These are phyloP conservation scores for Tolypocladium tundrense DNA, from an alignment of 2,329 filamentous ascomycete species.

Conservation along the genomic window DNA sequence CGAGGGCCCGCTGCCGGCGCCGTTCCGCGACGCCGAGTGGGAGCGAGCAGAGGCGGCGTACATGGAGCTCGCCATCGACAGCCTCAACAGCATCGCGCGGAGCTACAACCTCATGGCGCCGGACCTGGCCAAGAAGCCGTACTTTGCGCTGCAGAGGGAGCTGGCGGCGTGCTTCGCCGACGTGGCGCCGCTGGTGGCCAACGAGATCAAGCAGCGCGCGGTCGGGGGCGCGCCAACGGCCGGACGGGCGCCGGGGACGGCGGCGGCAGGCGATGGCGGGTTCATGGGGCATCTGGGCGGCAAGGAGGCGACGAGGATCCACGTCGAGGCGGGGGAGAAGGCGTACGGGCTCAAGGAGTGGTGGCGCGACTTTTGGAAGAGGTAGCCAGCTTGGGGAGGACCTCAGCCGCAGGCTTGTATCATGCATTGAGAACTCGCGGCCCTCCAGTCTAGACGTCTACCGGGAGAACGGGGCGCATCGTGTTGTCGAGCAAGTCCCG, in stretches of 20 bases:
- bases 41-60: slow-evolving; percentile 63
- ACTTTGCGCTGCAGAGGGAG: slow-evolving; percentile 76
- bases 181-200: slow-evolving; percentile 65
- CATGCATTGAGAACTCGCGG: background rate
- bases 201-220: slow-evolving; percentile 63
- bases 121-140: slow-evolving; percentile 84
- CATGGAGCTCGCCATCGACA: slow-evolving; percentile 62
- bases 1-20: slow-evolving; percentile 28
- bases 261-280: slow-evolving; percentile 28
- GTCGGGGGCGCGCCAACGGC: slow-evolving; percentile 18
- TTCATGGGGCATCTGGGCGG: slow-evolving; percentile 52
- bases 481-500: no score
- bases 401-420: background rate
- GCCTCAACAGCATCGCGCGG: slow-evolving; percentile 70
- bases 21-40: slow-evolving; percentile 74
- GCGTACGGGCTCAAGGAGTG: slow-evolving; percentile 84
- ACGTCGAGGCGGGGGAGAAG: slow-evolving; percentile 65
- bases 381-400: background rate
- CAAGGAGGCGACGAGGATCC: slow-evolving; percentile 39
- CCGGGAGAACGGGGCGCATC: background rate
- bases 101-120: slow-evolving; percentile 95
- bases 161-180: slow-evolving; percentile 74
- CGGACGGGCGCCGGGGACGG: slow-evolving; percentile 13
- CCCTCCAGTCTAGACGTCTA: background rate
- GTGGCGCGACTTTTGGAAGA: slow-evolving; percentile 68